phyloP scores from a whole-genome alignment of 345 rosid species.

The Excoecaria agallocha region DNA sequence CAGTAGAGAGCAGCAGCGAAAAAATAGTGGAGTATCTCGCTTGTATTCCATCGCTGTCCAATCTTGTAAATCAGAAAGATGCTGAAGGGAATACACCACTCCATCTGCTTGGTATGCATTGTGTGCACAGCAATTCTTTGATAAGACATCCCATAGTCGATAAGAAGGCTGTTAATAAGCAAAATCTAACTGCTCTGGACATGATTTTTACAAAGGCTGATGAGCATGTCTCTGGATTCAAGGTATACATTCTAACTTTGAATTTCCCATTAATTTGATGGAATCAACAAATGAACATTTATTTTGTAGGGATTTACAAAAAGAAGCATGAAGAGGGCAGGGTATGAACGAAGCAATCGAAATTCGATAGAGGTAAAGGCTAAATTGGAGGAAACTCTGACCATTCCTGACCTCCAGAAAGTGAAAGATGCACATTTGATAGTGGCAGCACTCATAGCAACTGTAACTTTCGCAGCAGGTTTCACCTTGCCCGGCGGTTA shows the following conservation, averaged over 20 bases:
- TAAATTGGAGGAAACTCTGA: neutral
- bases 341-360: neutral
- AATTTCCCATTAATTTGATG: too few relatives aligned
- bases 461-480: slow-evolving; percentile 13
- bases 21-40: neutral
- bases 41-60: neutral
- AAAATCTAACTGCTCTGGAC: slow-evolving; percentile 9
- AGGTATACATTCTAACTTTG: neutral
- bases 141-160: slow-evolving; percentile 4
- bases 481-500: slow-evolving; percentile 16
- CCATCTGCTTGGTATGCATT: slow-evolving; percentile 6
- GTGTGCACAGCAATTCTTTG: neutral
- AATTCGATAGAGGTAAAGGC: neutral
- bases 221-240: neutral
- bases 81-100: slow-evolving; percentile 16
- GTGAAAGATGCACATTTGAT: slow-evolving; percentile 9
- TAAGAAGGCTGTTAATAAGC: slow-evolving; percentile 5
- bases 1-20: neutral
- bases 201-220: neutral
- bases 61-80: slow-evolving; percentile 17
- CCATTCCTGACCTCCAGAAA: neutral
- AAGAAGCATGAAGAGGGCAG: neutral
- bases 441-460: slow-evolving; percentile 14
- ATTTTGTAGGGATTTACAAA: neutral
- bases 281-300: neutral